Percentiles rank a stretch among this genome's conserved stretches.
phyloP scores from a whole-genome alignment of 441 rosid species.

The Pelargonium myrrhifolium region DNA sequence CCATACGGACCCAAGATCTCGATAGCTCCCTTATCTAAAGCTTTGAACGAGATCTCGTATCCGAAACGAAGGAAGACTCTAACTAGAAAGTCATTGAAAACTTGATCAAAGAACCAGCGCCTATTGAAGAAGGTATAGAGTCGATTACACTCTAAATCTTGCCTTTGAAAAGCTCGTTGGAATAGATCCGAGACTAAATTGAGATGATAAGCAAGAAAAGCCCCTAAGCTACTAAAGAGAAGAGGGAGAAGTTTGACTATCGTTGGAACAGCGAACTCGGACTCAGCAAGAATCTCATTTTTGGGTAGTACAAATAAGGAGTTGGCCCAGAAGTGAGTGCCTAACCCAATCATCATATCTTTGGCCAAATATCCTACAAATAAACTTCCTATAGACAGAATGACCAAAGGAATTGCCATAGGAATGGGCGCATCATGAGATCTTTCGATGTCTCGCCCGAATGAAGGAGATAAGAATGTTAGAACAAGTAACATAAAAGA shows the following conservation, averaged over 20 bases:
- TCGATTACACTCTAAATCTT: conserved; percentile 2
- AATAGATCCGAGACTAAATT: neutral
- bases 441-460: conserved; percentile 16
- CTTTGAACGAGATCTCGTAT: conserved; percentile 7
- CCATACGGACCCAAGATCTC: conserved; percentile 13
- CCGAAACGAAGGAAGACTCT: conserved; percentile 1
- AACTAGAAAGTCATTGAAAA: conserved; percentile 4
- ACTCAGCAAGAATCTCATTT: no score
- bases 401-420: conserved; percentile 23
- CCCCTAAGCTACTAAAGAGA: neutral
- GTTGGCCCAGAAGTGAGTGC: no score
- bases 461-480: conserved; percentile 1
- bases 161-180: conserved; percentile 2
- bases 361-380: conserved; percentile 20
- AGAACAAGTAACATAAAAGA: no score
- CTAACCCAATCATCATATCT: no score
- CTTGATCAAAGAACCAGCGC: conserved; percentile 1
- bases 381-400: conserved; percentile 17
- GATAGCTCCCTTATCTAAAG: conserved; percentile 15
- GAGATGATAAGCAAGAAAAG: neutral
- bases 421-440: conserved; percentile 23
- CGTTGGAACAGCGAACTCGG: no score
- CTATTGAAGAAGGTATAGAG: conserved; percentile 10
- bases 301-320: no score
- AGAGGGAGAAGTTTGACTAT: neutral